phyloP scores from a whole-genome alignment of 306 rosid genomes.

The Pueraria montana region DNA sequence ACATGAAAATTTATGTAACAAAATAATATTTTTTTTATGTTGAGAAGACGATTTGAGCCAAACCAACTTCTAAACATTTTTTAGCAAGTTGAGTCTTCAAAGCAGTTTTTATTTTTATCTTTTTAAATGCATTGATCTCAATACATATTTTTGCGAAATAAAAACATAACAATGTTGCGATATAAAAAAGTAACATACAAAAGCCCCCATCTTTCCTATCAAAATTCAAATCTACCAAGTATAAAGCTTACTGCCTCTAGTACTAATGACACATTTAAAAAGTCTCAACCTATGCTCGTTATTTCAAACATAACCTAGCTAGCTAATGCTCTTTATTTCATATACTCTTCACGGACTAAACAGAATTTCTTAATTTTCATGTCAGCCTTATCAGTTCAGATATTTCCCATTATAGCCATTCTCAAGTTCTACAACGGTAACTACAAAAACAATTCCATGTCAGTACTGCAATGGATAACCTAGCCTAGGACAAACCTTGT shows the following conservation, averaged over 20 bases:
- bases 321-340: background rate
- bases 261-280: constrained; percentile 15
- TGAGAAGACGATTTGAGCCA: background rate
- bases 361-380: background rate
- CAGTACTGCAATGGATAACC: constrained; percentile 33
- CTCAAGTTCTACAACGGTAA: background rate
- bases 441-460: constrained; percentile 6
- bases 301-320: constrained; percentile 1
- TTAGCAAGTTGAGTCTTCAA: background rate
- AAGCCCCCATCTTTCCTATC: background rate
- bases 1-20: background rate
- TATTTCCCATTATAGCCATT: constrained; percentile 3
- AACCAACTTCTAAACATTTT: background rate
- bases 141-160: too few species aligned
- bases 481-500: constrained; percentile 73
- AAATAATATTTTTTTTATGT: background rate
- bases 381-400: constrained; percentile 34
- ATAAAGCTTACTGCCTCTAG: constrained; percentile 14
- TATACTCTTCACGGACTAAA: constrained; percentile 26
- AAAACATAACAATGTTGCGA: too few species aligned
- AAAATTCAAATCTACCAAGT: background rate
- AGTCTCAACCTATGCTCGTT: background rate
- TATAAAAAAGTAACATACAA: background rate
- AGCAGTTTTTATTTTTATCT: background rate
- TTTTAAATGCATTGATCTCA: background rate